A percentile compares a stretch with the other conserved stretches of the same genome.
Conservation (phyloP, 139 green algal species). For the Coccomyxa sp. region DNA sequence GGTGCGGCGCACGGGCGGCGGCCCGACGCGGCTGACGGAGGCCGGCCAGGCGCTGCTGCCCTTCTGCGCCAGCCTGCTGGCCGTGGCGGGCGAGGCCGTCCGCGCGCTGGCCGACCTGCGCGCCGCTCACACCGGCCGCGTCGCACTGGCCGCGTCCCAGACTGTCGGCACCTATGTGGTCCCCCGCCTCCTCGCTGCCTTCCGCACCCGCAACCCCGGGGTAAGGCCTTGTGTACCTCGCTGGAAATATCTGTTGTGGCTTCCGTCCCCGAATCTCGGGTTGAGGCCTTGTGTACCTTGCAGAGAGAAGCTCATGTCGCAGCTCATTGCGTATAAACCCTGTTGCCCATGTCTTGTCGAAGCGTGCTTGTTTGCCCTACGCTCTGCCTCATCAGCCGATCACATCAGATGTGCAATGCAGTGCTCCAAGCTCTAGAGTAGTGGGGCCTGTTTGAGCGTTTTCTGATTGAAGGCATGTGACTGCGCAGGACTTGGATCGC, state of each 20-base stretch:
- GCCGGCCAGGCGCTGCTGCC: conserved; percentile 19
- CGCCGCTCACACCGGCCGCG: conserved; percentile 12
- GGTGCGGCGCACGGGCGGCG: not conserved
- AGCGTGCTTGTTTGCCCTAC: too few species aligned
- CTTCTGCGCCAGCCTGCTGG: conserved; percentile 19
- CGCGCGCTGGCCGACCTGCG: conserved; percentile 15
- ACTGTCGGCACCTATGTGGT: conserved; percentile 45
- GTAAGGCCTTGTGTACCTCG: conserved; percentile 9
- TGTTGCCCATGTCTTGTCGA: too few species aligned
- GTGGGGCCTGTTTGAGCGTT: too few species aligned
- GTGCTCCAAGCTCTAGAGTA: too few species aligned
- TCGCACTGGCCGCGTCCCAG: conserved; percentile 34
- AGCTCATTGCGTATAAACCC: too few species aligned
- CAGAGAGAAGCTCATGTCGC: too few species aligned
- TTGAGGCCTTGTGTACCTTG: conserved; percentile 7
- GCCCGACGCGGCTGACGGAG: conserved; percentile 14
- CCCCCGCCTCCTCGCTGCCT: conserved; percentile 31
- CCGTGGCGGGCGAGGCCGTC: conserved; percentile 14
- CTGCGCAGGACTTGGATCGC: too few species aligned
- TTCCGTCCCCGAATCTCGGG: conserved; percentile 14
- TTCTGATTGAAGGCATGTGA: too few species aligned
- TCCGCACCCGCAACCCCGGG: conserved; percentile 11
- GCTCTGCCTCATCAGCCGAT: too few species aligned
- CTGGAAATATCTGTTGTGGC: too few species aligned
- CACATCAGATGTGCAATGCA: too few species aligned